Evolutionary conservation across 176 grass and related monocot genomes (phyloP), one percentile per base, ranked within the genome.

Genomic region (Cenchrus americanus): DNA sequence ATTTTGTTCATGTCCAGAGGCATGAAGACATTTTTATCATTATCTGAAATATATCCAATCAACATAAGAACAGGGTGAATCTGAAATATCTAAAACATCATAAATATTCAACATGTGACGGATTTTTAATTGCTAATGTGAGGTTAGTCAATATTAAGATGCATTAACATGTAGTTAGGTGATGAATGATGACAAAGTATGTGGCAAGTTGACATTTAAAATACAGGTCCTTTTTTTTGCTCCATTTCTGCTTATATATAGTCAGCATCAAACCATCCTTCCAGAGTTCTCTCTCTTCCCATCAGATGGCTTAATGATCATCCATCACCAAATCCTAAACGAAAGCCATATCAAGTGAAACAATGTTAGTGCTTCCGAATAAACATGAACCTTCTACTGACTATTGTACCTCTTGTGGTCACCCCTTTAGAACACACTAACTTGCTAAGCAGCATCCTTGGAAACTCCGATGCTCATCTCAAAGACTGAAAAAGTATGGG

Each of bases 21-120:
- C 34, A 23, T 62, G 0, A 27, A 71, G 17, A 15, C 18, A 62
- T 53, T 34, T 43, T 11, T 11, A 65, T 77, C 66, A 69, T 72
- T 87, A 94, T 88, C 95, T 93, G 49, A 98, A 79, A 94, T 94
- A 77, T 81, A n/a, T n/a, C n/a, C n/a, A n/a, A n/a, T n/a, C n/a
- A n/a, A n/a, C n/a, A n/a, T n/a, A n/a, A n/a, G n/a, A n/a, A n/a
- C n/a, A n/a, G n/a, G n/a, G n/a, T n/a, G n/a, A n/a, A n/a, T n/a
- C n/a, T n/a, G n/a, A n/a, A n/a, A n/a, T n/a, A n/a, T n/a, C n/a
- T n/a, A n/a, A n/a, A n/a, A n/a, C n/a, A n/a, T n/a, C n/a, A n/a
- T n/a, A n/a, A n/a, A n/a, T n/a, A n/a, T n/a, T n/a, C n/a, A n/a
- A n/a, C n/a, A n/a, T n/a, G n/a, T n/a, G n/a, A n/a, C n/a, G n/a